Percentiles rank a stretch among this genome's conserved stretches.
Evolutionary conservation across 768 basidiomycete species (phyloP).

Genomic region (Neoboletus subvelutipes): DNA sequence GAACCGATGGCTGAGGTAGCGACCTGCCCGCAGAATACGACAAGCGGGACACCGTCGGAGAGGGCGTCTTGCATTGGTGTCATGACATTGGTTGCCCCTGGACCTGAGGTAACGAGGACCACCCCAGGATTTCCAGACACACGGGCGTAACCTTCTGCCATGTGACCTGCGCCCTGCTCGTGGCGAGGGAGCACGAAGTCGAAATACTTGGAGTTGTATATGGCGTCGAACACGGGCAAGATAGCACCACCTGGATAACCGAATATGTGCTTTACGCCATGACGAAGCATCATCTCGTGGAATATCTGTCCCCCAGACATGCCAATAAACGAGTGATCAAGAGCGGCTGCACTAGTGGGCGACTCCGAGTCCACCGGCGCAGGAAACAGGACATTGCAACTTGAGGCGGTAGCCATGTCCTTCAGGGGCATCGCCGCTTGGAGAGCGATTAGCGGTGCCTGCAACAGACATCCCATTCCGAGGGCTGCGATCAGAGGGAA

Average conservation of each 20-base stretch:
- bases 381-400: slow-evolving; percentile 37
- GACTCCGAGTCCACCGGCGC: slow-evolving; percentile 34
- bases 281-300: slow-evolving; percentile 99
- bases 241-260: slow-evolving; percentile 99
- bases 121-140: slow-evolving; percentile 96
- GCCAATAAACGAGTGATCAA: slow-evolving; percentile 88
- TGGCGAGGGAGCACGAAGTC: slow-evolving; percentile 95
- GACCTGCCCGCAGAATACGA: slow-evolving; percentile 98
- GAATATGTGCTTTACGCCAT: slow-evolving; percentile 94
- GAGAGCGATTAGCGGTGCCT: too few species aligned
- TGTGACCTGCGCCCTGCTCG: slow-evolving; percentile 98
- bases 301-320: slow-evolving; percentile 97
- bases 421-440: too few species aligned
- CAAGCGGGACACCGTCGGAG: slow-evolving; percentile 88
- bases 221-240: slow-evolving; percentile 99
- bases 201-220: slow-evolving; percentile 93
- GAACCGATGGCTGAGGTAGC: slow-evolving; percentile 99
- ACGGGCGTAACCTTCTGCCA: slow-evolving; percentile 98
- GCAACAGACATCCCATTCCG: too few species aligned
- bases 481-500: too few species aligned
- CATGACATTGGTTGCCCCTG: slow-evolving; percentile 96
- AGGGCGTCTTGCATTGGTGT: slow-evolving; percentile 98
- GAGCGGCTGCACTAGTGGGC: slow-evolving; percentile 45
- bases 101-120: slow-evolving; percentile 96
- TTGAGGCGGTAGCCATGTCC: too few species aligned